Conservation (phyloP, 1,284 basidiomycete genomes). For the Puccinia triticina region DNA sequence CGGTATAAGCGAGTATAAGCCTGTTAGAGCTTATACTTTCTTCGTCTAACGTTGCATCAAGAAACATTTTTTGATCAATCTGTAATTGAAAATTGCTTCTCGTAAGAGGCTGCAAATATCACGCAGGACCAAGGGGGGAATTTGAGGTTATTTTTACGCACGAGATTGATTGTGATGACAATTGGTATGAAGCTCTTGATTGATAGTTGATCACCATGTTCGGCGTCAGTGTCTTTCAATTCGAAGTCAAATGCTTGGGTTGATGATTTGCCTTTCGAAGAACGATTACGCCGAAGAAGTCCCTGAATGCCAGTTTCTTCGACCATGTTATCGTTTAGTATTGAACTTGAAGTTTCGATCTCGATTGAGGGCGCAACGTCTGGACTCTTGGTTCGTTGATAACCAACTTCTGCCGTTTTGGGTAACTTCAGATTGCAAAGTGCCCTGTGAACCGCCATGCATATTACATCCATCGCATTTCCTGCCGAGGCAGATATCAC, state of each 20-base stretch:
- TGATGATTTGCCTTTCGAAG: conserved; percentile 14
- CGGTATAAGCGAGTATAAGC: conserved; percentile 43
- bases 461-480: conserved; percentile 50
- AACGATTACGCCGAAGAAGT: conserved; percentile 21
- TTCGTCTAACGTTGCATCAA: conserved; percentile 49
- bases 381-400: conserved; percentile 35
- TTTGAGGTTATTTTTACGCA: neutral
- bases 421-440: conserved; percentile 45
- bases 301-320: conserved; percentile 32
- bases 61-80: conserved; percentile 45
- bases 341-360: conserved; percentile 20
- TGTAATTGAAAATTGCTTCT: conserved; percentile 7
- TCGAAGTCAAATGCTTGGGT: conserved; percentile 40
- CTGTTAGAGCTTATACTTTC: conserved; percentile 48
- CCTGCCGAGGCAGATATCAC: conserved; percentile 44
- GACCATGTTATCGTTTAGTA: neutral
- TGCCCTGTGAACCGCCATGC: conserved; percentile 43
- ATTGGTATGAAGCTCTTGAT: conserved; percentile 37
- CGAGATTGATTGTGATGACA: conserved; percentile 41
- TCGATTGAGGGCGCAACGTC: neutral
- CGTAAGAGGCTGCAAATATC: neutral
- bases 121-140: neutral
- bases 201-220: conserved; percentile 45
- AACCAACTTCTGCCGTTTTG: conserved; percentile 46
- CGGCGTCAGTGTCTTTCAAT: conserved; percentile 44